Evolutionary conservation across 331 rosid species (phyloP).

Genomic region (Quercus lobata): DNA sequence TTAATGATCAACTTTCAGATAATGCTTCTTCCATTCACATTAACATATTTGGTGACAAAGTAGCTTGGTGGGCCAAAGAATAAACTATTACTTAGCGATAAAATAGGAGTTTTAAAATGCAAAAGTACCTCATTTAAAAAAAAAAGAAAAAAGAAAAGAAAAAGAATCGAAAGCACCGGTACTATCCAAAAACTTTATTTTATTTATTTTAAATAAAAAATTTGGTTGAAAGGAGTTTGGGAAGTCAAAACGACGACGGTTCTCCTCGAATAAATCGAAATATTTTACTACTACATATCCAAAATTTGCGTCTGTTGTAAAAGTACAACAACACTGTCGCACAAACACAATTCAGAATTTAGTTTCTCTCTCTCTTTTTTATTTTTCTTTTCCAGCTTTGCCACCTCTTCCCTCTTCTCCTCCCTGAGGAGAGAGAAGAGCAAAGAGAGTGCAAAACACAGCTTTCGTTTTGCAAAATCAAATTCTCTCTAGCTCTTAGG

Average conservation of each 20-base stretch:
- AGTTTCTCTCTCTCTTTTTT: not conserved
- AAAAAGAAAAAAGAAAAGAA: too few relatives aligned
- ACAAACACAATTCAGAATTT: slow-evolving; percentile 22
- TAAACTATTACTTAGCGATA: too few relatives aligned
- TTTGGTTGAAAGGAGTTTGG: not conserved
- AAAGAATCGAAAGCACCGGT: too few relatives aligned
- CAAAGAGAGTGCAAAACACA: not conserved
- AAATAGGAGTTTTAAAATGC: too few relatives aligned
- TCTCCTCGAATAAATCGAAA: not conserved
- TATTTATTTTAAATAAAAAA: too few relatives aligned
- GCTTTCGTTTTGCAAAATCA: not conserved
- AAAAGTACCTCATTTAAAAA: too few relatives aligned
- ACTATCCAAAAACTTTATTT: too few relatives aligned
- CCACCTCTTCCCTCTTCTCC: slow-evolving; percentile 39
- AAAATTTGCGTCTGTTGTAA: not conserved
- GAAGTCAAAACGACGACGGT: slow-evolving; percentile 1
- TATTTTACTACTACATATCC: not conserved
- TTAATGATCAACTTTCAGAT: too few relatives aligned
- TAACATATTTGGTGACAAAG: too few relatives aligned
- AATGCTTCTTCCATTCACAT: too few relatives aligned
- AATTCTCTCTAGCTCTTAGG: slow-evolving; percentile 26
- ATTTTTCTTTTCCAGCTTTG: not conserved
- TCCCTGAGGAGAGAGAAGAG: slow-evolving; percentile 17
- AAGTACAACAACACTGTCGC: not conserved
- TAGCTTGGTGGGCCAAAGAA: too few relatives aligned